These are phyloP conservation scores for Phlebopus sp. DNA, from an alignment of 1,284 basidiomycete species.

Conservation along the genomic window DNA sequence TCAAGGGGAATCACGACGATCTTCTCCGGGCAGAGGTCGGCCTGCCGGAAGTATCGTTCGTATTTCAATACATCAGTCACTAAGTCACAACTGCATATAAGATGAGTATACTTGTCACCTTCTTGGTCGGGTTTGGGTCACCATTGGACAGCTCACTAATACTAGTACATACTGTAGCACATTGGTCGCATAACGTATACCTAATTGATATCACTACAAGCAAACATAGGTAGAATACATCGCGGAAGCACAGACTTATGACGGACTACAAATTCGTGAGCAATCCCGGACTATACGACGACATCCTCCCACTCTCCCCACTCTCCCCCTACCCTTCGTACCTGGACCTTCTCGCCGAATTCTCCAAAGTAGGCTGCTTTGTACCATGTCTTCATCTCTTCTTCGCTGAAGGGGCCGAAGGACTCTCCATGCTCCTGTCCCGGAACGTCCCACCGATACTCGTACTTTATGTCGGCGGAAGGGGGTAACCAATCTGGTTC, in stretches of 20 bases:
- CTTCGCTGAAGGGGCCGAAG: constrained; percentile 76
- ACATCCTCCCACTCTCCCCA: constrained; percentile 73
- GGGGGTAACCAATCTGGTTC: constrained; percentile 70
- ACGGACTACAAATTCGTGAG: too few species aligned
- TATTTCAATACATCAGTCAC: constrained; percentile 91
- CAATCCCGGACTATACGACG: constrained; percentile 36
- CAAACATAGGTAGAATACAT: too few species aligned
- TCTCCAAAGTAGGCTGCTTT: constrained; percentile 74
- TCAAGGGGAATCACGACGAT: constrained; percentile 94
- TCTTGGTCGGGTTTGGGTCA: neutral
- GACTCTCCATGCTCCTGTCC: constrained; percentile 48
- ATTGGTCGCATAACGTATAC: too few species aligned
- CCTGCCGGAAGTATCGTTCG: constrained; percentile 82
- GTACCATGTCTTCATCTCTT: constrained; percentile 74
- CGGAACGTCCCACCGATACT: constrained; percentile 73
- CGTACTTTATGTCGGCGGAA: constrained; percentile 71
- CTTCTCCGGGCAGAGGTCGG: constrained; percentile 89
- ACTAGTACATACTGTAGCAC: constrained; percentile 2
- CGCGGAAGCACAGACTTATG: too few species aligned
- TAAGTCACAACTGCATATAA: constrained; percentile 24
- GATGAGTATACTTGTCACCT: neutral
- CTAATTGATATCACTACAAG: too few species aligned
- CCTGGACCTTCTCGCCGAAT: constrained; percentile 68
- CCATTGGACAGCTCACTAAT: constrained; percentile 7
- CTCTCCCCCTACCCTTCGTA: constrained; percentile 59